phyloP scores from a whole-genome alignment of 2,329 filamentous ascomycete genomes.

The Endocalyx cinctus region DNA sequence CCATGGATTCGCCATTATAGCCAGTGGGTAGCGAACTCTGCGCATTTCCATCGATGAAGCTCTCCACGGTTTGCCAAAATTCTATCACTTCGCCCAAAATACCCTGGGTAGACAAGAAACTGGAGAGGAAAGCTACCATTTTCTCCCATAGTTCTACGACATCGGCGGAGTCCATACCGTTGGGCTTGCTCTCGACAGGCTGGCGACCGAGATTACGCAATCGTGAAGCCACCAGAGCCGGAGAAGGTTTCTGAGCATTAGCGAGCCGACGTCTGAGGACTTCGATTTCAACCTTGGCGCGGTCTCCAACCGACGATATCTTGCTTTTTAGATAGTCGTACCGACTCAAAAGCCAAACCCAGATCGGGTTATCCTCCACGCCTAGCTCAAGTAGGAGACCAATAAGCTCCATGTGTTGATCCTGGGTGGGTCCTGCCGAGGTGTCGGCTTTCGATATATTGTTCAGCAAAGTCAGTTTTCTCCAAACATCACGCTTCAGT shows the following conservation, averaged over 20 bases:
- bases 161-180: conserved; percentile 70
- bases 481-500: conserved; percentile 90
- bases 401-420: conserved; percentile 88
- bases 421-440: conserved; percentile 56
- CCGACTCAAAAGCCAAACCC: conserved; percentile 87
- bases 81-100: conserved; percentile 85
- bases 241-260: conserved; percentile 64
- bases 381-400: conserved; percentile 85
- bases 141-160: conserved; percentile 93
- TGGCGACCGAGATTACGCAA: conserved; percentile 70
- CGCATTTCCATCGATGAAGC: conserved; percentile 81
- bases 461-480: conserved; percentile 67
- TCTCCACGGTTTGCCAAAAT: conserved; percentile 89
- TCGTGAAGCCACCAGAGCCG: conserved; percentile 67
- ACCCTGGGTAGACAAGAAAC: conserved; percentile 72
- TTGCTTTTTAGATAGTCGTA: conserved; percentile 87
- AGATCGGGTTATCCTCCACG: conserved; percentile 93
- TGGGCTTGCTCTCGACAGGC: conserved; percentile 53
- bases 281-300: conserved; percentile 89
- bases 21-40: conserved; percentile 76
- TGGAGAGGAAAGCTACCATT: conserved; percentile 67
- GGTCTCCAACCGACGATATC: conserved; percentile 74
- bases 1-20: conserved; percentile 73
- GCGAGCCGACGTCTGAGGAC: conserved; percentile 79
- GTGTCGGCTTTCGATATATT: conserved; percentile 47